phyloP scores from a whole-genome alignment of 495 filamentous ascomycete species.

The Hypoxylon subgilvum region DNA sequence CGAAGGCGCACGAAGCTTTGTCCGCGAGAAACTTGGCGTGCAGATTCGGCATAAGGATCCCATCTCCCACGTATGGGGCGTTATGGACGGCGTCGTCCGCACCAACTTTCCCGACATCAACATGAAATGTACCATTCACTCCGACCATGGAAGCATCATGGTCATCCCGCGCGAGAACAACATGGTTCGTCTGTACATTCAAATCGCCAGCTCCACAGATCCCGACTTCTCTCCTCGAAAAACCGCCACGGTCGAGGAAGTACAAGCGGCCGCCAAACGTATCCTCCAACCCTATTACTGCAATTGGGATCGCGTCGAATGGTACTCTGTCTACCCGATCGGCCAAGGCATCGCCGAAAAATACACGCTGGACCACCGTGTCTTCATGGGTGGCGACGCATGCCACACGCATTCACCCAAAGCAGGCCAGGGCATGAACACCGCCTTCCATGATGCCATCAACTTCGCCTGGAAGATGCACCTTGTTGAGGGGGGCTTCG shows the following conservation, averaged over 20 bases:
- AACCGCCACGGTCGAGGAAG: constrained; percentile 68
- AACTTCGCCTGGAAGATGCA: constrained; percentile 88
- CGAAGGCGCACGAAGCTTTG: constrained; percentile 63
- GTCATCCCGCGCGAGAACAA: constrained; percentile 77
- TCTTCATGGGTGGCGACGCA: constrained; percentile 82
- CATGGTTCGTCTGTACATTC: constrained; percentile 78
- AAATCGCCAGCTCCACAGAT: constrained; percentile 71
- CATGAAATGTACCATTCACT: constrained; percentile 90
- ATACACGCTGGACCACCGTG: constrained; percentile 69
- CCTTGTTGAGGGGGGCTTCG: constrained; percentile 68
- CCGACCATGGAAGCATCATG: constrained; percentile 71
- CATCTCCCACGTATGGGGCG: constrained; percentile 74
- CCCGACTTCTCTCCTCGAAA: constrained; percentile 65
- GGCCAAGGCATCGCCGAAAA: constrained; percentile 73
- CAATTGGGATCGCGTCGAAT: constrained; percentile 71
- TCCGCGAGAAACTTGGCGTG: constrained; percentile 68
- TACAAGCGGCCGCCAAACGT: constrained; percentile 68
- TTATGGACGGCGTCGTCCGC: constrained; percentile 76
- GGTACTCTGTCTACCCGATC: constrained; percentile 74
- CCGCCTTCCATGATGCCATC: constrained; percentile 78
- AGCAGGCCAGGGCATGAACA: constrained; percentile 87
- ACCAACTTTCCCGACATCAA: constrained; percentile 80
- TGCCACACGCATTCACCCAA: constrained; percentile 83
- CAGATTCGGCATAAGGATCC: constrained; percentile 65
- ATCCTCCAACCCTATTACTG: constrained; percentile 71